These are phyloP conservation scores for Hibiscus tridactylites DNA, from an alignment of 345 rosid genomes.

Conservation along the genomic window DNA sequence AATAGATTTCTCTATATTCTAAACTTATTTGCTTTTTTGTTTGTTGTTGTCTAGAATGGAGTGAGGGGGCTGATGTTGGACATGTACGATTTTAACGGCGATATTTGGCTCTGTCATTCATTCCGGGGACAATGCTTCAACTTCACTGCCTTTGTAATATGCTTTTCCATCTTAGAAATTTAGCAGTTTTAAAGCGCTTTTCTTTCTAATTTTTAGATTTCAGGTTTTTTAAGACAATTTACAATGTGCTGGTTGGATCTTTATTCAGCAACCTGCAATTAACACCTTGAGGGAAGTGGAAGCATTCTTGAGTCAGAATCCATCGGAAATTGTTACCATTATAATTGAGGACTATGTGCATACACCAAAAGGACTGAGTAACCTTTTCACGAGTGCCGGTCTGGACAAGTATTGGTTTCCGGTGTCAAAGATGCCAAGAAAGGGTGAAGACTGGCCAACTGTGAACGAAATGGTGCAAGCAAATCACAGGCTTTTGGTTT, in stretches of 20 bases:
- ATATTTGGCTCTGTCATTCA: constrained; percentile 98
- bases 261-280: constrained; percentile 64
- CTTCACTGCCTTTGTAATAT: constrained; percentile 91
- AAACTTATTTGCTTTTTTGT: constrained; percentile 4
- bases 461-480: constrained; percentile 83
- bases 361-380: constrained; percentile 23
- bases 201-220: not conserved
- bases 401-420: constrained; percentile 82
- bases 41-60: constrained; percentile 62
- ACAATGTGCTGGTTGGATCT: constrained; percentile 12
- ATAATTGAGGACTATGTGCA: constrained; percentile 76
- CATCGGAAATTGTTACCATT: constrained; percentile 78
- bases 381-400: constrained; percentile 66
- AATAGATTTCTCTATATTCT: not conserved
- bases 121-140: constrained; percentile 88
- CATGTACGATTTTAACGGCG: constrained; percentile 81
- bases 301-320: constrained; percentile 67
- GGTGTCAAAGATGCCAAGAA: constrained; percentile 81
- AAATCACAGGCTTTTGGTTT: constrained; percentile 75
- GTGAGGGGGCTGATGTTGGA: constrained; percentile 95
- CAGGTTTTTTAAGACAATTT: not conserved
- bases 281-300: constrained; percentile 52
- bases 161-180: constrained; percentile 11
- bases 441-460: constrained; percentile 95
- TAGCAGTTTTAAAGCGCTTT: not conserved